Conservation (phyloP, 805 yeast species). For the Kuraishia cidri region DNA sequence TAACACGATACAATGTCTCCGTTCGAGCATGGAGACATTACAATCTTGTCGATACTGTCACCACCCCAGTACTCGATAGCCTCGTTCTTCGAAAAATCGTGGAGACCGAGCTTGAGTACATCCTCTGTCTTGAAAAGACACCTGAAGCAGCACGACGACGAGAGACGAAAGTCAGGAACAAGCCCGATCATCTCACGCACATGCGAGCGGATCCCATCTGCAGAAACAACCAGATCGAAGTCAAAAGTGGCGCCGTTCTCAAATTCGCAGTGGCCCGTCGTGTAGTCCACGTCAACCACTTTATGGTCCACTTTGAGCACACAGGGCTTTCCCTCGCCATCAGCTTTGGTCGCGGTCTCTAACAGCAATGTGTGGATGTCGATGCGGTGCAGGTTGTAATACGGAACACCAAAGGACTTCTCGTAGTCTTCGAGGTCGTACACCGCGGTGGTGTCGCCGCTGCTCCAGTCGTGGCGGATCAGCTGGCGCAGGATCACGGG, state of each 20-base stretch:
- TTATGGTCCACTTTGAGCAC: conserved; percentile 11
- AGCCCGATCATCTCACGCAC: conserved; percentile 14
- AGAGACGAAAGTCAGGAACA: conserved; percentile 8
- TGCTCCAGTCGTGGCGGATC: conserved; percentile 15
- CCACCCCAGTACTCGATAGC: conserved; percentile 19
- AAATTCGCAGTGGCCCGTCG: conserved; percentile 14
- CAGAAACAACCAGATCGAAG: conserved; percentile 20
- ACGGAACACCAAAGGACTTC: conserved; percentile 16
- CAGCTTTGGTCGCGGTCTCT: conserved; percentile 10
- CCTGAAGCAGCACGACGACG: conserved; percentile 16
- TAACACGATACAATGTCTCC: conserved; percentile 15
- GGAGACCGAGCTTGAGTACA: conserved; percentile 10
- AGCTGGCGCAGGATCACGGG: conserved; percentile 15
- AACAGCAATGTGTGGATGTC: conserved; percentile 15
- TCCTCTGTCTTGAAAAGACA: conserved; percentile 13
- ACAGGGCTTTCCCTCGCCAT: conserved; percentile 15
- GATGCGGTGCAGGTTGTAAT: conserved; percentile 18
- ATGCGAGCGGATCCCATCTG: conserved; percentile 20
- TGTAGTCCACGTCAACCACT: conserved; percentile 12
- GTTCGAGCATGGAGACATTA: conserved; percentile 15
- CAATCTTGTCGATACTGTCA: conserved; percentile 14
- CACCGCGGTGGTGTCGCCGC: conserved; percentile 12
- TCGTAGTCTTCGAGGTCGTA: conserved; percentile 20
- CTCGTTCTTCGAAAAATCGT: conserved; percentile 13
- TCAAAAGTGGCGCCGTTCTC: conserved; percentile 14